Evolutionary conservation across 2,329 filamentous ascomycete species (phyloP), one percentile per base, ranked within the genome.

Genomic region (Stemphylium beticola): DNA sequence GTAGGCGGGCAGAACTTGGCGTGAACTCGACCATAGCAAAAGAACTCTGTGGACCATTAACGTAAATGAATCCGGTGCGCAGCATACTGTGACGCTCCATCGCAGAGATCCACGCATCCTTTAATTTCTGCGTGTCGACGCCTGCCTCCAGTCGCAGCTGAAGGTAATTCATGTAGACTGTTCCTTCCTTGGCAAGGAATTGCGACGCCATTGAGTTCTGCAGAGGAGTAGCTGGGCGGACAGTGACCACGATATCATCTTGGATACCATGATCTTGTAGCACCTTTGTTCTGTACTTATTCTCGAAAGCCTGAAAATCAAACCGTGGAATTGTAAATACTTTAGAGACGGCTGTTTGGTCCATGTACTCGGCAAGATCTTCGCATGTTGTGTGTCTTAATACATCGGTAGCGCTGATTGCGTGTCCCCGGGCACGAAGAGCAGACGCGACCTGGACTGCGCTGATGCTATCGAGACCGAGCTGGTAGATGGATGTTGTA

Each of bases 401-500:
- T 12, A 97, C 86, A 71, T 96, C 90, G 1, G 86, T 83, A 0
- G 90, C 87, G 1, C 86, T 85, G 0, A 92, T 74, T 1, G 72
- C 67, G 34, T 86, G 77, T 0, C 86, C 87, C 15, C 81, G 66
- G 34, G 81, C 83, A 15, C 88, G 85, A 14, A 97, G 78, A 22
- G 82, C 77, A 1, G 85, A 82, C 0, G 92, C 90, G 9, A 96
- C 80, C 67, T 96, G 92, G 14, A 85, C 82, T 0, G 92, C 90
- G 56, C 89, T 93, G 66, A 98, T 95, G 70, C 93, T 97, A 74
- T 97, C 93, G 3, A 97, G 78, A 0, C 93, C 93, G n/a, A 96
- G 83, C 53, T 89, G 87, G 65, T 93, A 96, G 43, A 98, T 91
- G 0, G 90, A 92, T 0, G 86, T 91, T 9, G 82, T 70, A 11